These are phyloP conservation scores for Solanum arcanum DNA, from an alignment of 257 asterid genomes.

Conservation along the genomic window DNA sequence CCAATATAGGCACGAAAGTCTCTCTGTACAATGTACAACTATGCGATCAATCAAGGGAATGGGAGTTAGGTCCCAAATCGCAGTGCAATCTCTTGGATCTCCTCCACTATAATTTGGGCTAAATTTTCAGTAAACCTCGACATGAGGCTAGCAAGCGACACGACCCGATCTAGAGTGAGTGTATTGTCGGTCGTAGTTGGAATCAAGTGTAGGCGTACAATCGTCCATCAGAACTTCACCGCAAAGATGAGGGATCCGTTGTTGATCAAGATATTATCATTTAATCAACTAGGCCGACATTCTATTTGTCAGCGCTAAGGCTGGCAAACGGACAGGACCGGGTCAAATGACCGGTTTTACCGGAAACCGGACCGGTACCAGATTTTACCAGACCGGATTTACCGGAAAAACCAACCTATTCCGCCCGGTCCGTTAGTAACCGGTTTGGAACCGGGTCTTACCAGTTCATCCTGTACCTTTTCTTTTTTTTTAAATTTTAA, in stretches of 20 bases:
- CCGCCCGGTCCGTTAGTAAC: no score
- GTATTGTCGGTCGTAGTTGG: not conserved
- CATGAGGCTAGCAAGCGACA: not conserved
- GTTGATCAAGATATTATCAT: not conserved
- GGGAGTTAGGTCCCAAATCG: not conserved
- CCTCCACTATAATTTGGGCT: not conserved
- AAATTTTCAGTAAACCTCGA: not conserved
- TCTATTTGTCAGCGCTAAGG: not conserved
- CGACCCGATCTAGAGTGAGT: not conserved
- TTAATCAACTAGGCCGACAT: not conserved
- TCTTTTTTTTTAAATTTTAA: no score
- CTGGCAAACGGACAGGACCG: no score
- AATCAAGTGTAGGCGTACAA: not conserved
- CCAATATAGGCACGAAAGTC: not conserved
- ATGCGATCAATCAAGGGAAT: not conserved
- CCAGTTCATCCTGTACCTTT: no score
- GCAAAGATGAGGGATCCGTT: not conserved
- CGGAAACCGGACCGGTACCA: no score
- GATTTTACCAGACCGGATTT: no score
- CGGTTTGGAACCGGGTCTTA: no score
- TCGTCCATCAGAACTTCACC: not conserved
- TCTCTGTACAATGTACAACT: not conserved
- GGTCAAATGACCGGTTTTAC: no score
- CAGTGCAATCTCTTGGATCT: not conserved
- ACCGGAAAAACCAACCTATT: no score